A percentile compares a stretch with the other conserved stretches of the same genome.
Conservation (phyloP, 2,329 filamentous ascomycete species). For the Canariomyces notabilis region DNA sequence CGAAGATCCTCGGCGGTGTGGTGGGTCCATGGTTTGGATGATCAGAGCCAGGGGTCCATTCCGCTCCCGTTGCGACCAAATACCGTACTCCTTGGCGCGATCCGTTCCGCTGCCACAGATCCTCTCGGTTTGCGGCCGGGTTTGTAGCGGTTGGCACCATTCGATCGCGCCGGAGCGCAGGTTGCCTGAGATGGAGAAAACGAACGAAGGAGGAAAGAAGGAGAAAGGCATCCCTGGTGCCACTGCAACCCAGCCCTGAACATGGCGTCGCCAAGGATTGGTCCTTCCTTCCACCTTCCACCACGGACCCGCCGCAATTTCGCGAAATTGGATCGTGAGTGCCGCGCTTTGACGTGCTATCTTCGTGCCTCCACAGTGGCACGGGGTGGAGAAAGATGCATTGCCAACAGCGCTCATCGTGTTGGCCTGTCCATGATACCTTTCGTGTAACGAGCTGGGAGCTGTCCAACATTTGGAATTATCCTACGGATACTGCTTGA, state of each 20-base stretch:
- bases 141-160: not conserved
- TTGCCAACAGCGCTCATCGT: slow-evolving; percentile 1
- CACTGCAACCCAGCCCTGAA: slow-evolving; percentile 1
- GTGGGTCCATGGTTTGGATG: slow-evolving; percentile 14
- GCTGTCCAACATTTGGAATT: too few relatives aligned
- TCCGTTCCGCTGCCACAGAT: not conserved
- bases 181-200: not conserved
- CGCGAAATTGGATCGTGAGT: slow-evolving; percentile 11
- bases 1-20: slow-evolving; percentile 17
- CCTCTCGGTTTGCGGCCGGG: not conserved
- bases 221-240: not conserved
- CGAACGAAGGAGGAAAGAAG: too few relatives aligned
- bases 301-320: slow-evolving; percentile 11
- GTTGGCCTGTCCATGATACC: too few relatives aligned
- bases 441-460: too few relatives aligned
- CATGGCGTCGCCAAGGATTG: slow-evolving; percentile 8
- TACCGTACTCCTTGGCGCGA: slow-evolving; percentile 1
- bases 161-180: not conserved
- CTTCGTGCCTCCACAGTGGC: not conserved
- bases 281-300: slow-evolving; percentile 2
- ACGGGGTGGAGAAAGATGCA: not conserved
- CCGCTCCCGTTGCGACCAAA: not conserved
- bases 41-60: slow-evolving; percentile 19
- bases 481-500: too few relatives aligned
- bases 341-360: slow-evolving; percentile 12